These are phyloP conservation scores for Musa balbisiana DNA, from an alignment of 202 grass and related monocot genomes.

Conservation along the genomic window DNA sequence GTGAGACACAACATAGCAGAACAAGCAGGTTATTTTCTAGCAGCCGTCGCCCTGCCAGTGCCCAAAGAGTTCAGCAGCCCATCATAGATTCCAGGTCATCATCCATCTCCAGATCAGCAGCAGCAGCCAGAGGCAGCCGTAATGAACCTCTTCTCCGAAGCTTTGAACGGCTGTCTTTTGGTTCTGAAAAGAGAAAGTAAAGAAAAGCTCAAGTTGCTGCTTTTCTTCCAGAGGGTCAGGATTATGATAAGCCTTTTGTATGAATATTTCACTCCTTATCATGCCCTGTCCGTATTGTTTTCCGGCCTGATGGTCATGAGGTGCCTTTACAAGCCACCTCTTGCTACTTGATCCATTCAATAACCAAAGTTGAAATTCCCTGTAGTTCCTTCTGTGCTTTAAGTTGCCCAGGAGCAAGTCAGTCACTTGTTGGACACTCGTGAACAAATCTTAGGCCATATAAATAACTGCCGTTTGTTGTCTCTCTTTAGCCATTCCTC, in stretches of 20 bases:
- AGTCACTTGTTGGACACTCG: too few relatives aligned
- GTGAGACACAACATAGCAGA: conserved; percentile 25
- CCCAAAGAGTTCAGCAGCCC: conserved; percentile 80
- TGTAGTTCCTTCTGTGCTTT: neutral
- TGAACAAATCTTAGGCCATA: too few relatives aligned
- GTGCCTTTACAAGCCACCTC: neutral
- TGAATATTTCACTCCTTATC: too few relatives aligned
- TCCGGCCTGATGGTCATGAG: neutral
- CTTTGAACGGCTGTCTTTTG: conserved; percentile 19
- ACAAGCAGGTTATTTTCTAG: conserved; percentile 56
- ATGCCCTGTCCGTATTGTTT: too few relatives aligned
- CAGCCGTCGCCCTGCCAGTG: conserved; percentile 54
- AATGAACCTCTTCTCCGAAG: neutral
- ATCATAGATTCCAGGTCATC: conserved; percentile 48
- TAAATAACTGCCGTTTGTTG: too few relatives aligned
- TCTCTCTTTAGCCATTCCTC: too few relatives aligned
- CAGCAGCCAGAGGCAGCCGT: neutral
- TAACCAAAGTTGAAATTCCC: neutral
- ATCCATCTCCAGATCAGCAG: conserved; percentile 6
- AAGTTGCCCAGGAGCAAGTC: neutral
- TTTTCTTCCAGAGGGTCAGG: too few relatives aligned
- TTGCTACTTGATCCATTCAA: neutral
- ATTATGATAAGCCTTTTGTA: too few relatives aligned
- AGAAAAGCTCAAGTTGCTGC: neutral
- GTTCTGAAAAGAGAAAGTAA: conserved; percentile 19